phyloP scores from a whole-genome alignment of 306 rosid genomes.

The Senna tora region DNA sequence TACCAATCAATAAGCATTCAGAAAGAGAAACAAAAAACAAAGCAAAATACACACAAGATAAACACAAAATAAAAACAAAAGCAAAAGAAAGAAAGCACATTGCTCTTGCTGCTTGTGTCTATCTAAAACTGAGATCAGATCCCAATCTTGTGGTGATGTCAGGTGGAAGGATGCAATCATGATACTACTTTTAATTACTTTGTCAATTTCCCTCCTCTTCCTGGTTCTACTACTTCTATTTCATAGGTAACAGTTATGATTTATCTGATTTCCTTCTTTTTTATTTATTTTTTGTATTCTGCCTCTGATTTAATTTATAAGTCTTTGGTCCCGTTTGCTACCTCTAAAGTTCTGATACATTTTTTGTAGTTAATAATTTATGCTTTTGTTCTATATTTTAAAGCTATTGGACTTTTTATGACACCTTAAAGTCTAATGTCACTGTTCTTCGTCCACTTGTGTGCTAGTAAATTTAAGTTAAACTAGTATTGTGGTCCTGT shows the following conservation, averaged over 20 bases:
- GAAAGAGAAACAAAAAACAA: background rate
- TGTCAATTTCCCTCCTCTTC: slow-evolving; percentile 67
- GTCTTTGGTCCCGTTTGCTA: slow-evolving; percentile 20
- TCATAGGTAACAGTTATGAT: slow-evolving; percentile 68
- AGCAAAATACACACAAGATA: background rate
- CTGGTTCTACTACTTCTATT: slow-evolving; percentile 76
- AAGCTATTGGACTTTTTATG: background rate
- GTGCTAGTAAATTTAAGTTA: background rate
- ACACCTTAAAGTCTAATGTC: background rate
- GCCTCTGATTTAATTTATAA: slow-evolving; percentile 32
- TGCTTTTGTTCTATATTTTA: background rate
- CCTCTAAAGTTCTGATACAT: slow-evolving; percentile 9
- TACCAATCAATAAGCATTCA: slow-evolving; percentile 8
- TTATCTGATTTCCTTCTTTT: slow-evolving; percentile 8
- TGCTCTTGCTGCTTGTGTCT: slow-evolving; percentile 23
- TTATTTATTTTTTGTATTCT: too few relatives aligned
- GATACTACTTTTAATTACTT: slow-evolving; percentile 64
- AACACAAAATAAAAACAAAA: background rate
- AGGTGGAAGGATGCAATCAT: slow-evolving; percentile 95
- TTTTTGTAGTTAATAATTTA: slow-evolving; percentile 2
- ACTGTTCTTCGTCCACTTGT: background rate
- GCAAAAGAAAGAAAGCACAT: background rate
- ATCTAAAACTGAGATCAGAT: slow-evolving; percentile 38
- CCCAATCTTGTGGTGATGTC: slow-evolving; percentile 42
- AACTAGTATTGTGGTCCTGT: too few relatives aligned